Evolutionary conservation across 2,329 filamentous ascomycete genomes (phyloP).

Genomic region (Colletotrichum karsti): DNA sequence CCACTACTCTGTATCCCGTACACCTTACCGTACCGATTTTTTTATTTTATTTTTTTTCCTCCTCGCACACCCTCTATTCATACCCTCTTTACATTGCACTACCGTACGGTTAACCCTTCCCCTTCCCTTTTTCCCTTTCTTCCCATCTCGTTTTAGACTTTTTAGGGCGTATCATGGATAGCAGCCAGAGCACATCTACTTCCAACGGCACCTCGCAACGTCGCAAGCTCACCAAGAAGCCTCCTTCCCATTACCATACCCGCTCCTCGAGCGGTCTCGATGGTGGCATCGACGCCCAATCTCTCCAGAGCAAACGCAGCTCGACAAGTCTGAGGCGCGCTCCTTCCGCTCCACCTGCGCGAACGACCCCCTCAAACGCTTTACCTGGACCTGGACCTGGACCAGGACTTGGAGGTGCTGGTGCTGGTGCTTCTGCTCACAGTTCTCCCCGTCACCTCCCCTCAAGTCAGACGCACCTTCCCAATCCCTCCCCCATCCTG

Average conservation of each 20-base stretch:
- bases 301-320: constrained; percentile 70
- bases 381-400: too few relatives aligned
- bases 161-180: constrained; percentile 54
- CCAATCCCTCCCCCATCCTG: constrained; percentile 56
- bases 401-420: too few relatives aligned
- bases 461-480: constrained; percentile 43
- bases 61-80: constrained; percentile 29
- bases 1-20: too few relatives aligned
- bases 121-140: not conserved
- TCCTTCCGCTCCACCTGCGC: constrained; percentile 65
- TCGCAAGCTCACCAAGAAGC: constrained; percentile 71
- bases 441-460: constrained; percentile 55
- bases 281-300: constrained; percentile 63
- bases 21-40: not conserved
- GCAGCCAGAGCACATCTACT: constrained; percentile 45
- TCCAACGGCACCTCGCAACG: constrained; percentile 60
- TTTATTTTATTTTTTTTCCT: constrained; percentile 28
- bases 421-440: constrained; percentile 13
- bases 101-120: not conserved
- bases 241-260: constrained; percentile 55
- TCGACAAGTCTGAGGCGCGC: constrained; percentile 69
- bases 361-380: constrained; percentile 54
- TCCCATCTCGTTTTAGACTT: constrained; percentile 27
- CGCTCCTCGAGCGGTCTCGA: constrained; percentile 60
- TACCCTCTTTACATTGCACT: constrained; percentile 23